These are phyloP conservation scores for Chloris gayana DNA, from an alignment of 176 grass and related monocot genomes.

Conservation along the genomic window DNA sequence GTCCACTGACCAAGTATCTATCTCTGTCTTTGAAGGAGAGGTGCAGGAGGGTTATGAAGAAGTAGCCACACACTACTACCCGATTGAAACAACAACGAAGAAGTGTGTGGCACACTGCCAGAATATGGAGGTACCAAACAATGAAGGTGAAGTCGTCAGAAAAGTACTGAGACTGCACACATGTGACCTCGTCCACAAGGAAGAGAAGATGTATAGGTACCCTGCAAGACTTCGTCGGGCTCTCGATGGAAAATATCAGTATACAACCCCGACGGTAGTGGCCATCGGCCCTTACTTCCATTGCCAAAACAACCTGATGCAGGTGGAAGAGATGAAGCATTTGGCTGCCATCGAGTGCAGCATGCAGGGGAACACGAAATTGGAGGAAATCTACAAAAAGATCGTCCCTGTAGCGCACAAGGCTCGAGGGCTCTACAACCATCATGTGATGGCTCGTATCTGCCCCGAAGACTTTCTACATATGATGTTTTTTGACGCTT, in stretches of 20 bases:
- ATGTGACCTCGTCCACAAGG: not conserved
- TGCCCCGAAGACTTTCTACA: not conserved
- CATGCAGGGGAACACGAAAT: not conserved
- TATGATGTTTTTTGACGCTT: constrained; percentile 8
- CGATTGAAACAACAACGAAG: not conserved
- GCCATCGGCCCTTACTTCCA: constrained; percentile 13
- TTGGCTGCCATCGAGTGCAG: not conserved
- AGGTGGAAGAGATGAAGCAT: constrained; percentile 2
- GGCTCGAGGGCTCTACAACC: not conserved
- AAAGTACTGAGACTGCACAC: no score
- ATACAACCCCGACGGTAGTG: not conserved
- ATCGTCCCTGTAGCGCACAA: not conserved
- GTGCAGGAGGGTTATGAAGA: not conserved
- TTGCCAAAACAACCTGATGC: not conserved
- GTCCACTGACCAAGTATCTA: not conserved
- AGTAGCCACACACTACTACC: not conserved
- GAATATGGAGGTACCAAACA: no score
- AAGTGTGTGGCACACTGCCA: not conserved
- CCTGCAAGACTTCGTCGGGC: not conserved
- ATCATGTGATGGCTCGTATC: not conserved
- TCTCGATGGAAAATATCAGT: not conserved
- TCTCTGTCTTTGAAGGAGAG: not conserved
- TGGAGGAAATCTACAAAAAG: not conserved
- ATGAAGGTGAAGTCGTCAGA: no score
- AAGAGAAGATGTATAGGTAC: not conserved